Base-by-base conservation (phyloP, 441 rosid species). In the Melianthus villosus region DNA sequence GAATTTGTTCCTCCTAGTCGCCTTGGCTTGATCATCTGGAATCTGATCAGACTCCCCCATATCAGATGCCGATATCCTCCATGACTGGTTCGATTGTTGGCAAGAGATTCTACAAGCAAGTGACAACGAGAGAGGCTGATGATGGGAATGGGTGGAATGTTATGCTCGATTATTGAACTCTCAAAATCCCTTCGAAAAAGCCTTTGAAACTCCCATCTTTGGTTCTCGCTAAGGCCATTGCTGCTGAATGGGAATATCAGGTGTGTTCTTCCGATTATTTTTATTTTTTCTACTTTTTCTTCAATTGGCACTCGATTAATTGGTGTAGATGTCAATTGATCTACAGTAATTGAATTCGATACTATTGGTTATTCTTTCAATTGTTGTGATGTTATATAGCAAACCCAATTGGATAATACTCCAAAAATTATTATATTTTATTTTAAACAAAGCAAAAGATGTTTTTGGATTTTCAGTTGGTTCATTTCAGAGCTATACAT, bases 161-260 rank as follows among this genome's bases (percentile, higher is more conserved):
- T 53, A 91, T 91, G 82, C 96, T 91, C 18, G 99, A 91, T 69
- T 91, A 82, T 47, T 57, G 93, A 32, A 91, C 96, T n/a, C 87
- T 91, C 0, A 91, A 77, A 53, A 71, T 91, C 0, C 96, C 98
- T 46, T 68, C 89, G 1, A 91, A 85, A 54, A 63, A 79, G 57
- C 68, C 82, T 40, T 78, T 91, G 19, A 82, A 82, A 64, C 57
- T 85, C 40, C 94, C 73, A 0, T 71, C 78, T 66, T 57, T 72
- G 59, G 77, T 69, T 16, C 82, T 85, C 18, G 94, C 99, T 11
- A 82, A 77, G 46, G 96, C 96, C 53, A 57, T 91, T 48, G 94
- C 87, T 27, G 84, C 75, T 43, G 99, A 91, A 57, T 85, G 94
- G 96, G 93, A 85, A 18, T 91, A 73, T 60, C 96, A 91, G 96